phyloP scores from a whole-genome alignment of 768 basidiomycete species.

The Pisolithus orientalis region DNA sequence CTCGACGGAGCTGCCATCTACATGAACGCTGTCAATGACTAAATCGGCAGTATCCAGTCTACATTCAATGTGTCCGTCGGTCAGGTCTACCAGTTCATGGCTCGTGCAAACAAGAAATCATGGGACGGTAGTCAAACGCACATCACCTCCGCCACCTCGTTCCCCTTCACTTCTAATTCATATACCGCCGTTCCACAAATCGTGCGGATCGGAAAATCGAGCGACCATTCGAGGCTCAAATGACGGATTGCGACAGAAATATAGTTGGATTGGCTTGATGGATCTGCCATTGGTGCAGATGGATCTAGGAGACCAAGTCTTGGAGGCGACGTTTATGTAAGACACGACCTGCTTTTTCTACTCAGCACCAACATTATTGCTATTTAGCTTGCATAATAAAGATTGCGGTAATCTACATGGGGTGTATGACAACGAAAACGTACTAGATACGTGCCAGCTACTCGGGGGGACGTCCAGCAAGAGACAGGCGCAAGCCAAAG shows the following conservation, averaged over 20 bases:
- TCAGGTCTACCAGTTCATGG: neutral
- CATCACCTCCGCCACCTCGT: constrained; percentile 55
- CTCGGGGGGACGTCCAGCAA: neutral
- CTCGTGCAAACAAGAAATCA: neutral
- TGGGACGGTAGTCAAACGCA: constrained; percentile 26
- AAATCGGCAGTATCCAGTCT: constrained; percentile 77
- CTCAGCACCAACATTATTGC: neutral
- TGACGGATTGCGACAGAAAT: constrained; percentile 57
- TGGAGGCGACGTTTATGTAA: too few relatives aligned
- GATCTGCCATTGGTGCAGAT: constrained; percentile 41
- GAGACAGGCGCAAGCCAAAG: constrained; percentile 4
- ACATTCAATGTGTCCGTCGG: neutral
- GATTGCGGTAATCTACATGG: constrained; percentile 31
- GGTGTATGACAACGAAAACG: constrained; percentile 19
- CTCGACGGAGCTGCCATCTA: constrained; percentile 39
- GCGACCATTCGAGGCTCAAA: constrained; percentile 67
- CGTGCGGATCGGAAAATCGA: constrained; percentile 62
- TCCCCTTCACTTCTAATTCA: constrained; percentile 46
- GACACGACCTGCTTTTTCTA: too few relatives aligned
- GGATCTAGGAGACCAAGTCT: constrained; percentile 21
- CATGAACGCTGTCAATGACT: constrained; percentile 46
- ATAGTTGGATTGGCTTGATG: constrained; percentile 81
- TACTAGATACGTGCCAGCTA: constrained; percentile 14
- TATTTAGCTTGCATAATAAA: constrained; percentile 20
- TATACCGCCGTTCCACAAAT: constrained; percentile 66